phyloP scores from a whole-genome alignment of 2,329 filamentous ascomycete species.

The Penicillium polonicum region DNA sequence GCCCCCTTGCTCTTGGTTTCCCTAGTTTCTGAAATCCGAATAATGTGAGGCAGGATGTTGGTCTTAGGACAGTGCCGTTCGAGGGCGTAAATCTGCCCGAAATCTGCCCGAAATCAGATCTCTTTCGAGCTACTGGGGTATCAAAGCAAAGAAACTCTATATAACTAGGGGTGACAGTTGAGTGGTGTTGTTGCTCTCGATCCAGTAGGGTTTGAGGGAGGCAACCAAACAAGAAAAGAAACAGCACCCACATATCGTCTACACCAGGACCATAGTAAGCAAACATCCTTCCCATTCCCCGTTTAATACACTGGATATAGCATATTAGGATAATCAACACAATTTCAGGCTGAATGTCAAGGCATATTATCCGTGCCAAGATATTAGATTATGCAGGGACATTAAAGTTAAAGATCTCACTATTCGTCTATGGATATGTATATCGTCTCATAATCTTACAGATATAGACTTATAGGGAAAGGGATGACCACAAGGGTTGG shows the following conservation, averaged over 20 bases:
- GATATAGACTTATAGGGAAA: background rate
- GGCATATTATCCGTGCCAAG: slow-evolving; percentile 1
- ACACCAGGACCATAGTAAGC: background rate
- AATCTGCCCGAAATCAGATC: no score
- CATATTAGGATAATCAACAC: background rate
- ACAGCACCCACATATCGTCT: background rate
- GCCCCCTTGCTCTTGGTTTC: no score
- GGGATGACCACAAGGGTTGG: background rate
- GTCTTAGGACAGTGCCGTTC: no score
- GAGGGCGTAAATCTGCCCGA: no score
- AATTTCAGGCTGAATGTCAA: background rate
- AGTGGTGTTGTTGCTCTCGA: background rate
- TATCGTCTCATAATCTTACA: background rate
- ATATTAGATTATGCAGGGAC: slow-evolving; percentile 6
- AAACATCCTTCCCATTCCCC: background rate
- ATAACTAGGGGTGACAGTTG: background rate
- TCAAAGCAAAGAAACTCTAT: no score
- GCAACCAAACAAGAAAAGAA: background rate
- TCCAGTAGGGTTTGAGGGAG: no score
- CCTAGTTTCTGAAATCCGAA: no score
- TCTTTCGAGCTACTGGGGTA: no score
- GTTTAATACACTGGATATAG: background rate
- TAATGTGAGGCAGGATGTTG: no score
- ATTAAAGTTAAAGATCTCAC: slow-evolving; percentile 12
- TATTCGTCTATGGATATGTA: background rate